Conservation (phyloP, 345 rosid species). For the Toxicodendron radicans region DNA sequence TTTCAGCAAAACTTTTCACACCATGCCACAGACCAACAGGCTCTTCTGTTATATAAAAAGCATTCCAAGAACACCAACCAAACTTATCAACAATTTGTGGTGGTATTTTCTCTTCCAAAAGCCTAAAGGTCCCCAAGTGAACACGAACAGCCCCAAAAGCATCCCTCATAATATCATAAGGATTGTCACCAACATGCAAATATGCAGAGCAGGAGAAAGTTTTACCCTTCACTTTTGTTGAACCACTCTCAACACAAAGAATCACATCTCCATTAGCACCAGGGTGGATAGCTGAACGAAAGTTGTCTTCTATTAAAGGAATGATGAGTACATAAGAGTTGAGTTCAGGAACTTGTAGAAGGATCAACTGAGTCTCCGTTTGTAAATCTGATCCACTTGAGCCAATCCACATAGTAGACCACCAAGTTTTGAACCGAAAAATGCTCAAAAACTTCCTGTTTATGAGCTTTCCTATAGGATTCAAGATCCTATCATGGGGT, state of each 20-base stretch:
- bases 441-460: slow-evolving; percentile 33
- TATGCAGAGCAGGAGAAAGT: slow-evolving; percentile 32
- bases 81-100: slow-evolving; percentile 20
- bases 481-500: slow-evolving; percentile 21
- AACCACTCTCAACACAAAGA: slow-evolving; percentile 40
- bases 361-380: slow-evolving; percentile 40
- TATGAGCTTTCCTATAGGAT: slow-evolving; percentile 28
- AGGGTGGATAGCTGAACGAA: slow-evolving; percentile 35
- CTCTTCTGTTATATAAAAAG: slow-evolving; percentile 23
- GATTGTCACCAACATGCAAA: slow-evolving; percentile 36
- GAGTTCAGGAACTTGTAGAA: slow-evolving; percentile 33
- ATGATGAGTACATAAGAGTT: slow-evolving; percentile 27
- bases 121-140: slow-evolving; percentile 35
- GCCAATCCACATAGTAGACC: slow-evolving; percentile 44
- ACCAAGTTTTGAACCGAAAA: slow-evolving; percentile 44
- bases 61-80: slow-evolving; percentile 40
- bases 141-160: slow-evolving; percentile 32
- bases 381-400: slow-evolving; percentile 39
- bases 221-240: slow-evolving; percentile 28
- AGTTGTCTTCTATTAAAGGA: slow-evolving; percentile 30
- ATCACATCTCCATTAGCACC: slow-evolving; percentile 29
- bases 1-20: slow-evolving; percentile 22
- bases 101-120: slow-evolving; percentile 33
- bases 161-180: slow-evolving; percentile 32
- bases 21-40: slow-evolving; percentile 31